phyloP scores from a whole-genome alignment of 805 yeast genomes.

The Grigorovia jiainica region DNA sequence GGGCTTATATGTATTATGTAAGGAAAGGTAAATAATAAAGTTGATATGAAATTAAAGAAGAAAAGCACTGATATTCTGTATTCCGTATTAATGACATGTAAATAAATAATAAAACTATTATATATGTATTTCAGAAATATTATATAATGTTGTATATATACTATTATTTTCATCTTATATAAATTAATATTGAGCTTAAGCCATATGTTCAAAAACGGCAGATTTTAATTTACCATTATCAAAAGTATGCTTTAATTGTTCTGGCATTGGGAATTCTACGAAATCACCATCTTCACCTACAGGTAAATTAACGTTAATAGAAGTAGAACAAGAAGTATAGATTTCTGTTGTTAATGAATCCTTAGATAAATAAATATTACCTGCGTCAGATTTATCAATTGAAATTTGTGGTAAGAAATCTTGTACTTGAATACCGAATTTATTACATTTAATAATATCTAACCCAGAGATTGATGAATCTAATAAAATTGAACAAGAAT shows the following conservation, averaged over 20 bases:
- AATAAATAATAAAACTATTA: background rate
- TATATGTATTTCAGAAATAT: too few species aligned
- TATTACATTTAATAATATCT: conserved; percentile 72
- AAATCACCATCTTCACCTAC: conserved; percentile 60
- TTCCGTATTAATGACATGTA: too few species aligned
- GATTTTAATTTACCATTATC: conserved; percentile 53
- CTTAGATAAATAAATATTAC: conserved; percentile 66
- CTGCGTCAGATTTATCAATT: conserved; percentile 83
- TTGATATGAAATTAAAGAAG: background rate
- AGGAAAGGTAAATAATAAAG: conserved; percentile 46
- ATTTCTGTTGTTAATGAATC: conserved; percentile 67
- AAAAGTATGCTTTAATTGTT: conserved; percentile 75
- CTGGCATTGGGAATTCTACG: conserved; percentile 79
- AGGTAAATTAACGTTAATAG: conserved; percentile 80
- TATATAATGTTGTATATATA: too few species aligned
- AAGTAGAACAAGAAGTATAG: conserved; percentile 75
- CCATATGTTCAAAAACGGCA: conserved; percentile 74
- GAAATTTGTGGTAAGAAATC: conserved; percentile 78
- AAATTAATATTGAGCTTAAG: conserved; percentile 29
- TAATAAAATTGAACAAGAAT: conserved; percentile 64
- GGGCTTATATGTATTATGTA: conserved; percentile 89
- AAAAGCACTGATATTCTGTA: background rate
- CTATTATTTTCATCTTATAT: conserved; percentile 1
- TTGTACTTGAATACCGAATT: conserved; percentile 76
- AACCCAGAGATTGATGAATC: conserved; percentile 82